These are phyloP conservation scores for Cinchona pubescens DNA, from an alignment of 257 asterid genomes.

Conservation along the genomic window DNA sequence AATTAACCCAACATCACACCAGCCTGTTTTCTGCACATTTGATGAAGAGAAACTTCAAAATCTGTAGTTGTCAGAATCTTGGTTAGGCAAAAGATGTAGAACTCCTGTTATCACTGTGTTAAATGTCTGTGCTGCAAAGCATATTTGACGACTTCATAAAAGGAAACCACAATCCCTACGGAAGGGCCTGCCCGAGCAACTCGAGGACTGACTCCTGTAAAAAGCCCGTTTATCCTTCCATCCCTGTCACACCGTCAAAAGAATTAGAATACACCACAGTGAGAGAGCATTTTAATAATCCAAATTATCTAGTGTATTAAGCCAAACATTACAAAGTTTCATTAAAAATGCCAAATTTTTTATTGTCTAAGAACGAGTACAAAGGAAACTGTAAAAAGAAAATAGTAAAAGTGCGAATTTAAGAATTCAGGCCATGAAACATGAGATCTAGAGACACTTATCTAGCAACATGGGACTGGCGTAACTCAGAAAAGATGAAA, in stretches of 20 bases:
- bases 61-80: not conserved
- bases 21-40: not conserved
- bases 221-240: conserved; percentile 66
- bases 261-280: not conserved
- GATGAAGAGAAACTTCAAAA: conserved; percentile 2
- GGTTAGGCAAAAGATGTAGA: not conserved
- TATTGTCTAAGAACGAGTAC: not conserved
- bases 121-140: conserved; percentile 37
- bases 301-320: too few relatives aligned
- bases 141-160: conserved; percentile 67
- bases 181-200: conserved; percentile 90
- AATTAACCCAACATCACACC: not conserved
- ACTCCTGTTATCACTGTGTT: not conserved
- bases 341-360: too few relatives aligned
- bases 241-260: conserved; percentile 39
- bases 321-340: not conserved
- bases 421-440: not conserved
- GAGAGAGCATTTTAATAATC: not conserved
- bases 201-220: conserved; percentile 67
- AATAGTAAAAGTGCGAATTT: too few relatives aligned
- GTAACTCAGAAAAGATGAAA: not conserved
- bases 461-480: not conserved
- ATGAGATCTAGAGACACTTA: not conserved
- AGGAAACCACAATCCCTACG: conserved; percentile 81
- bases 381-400: not conserved